Evolutionary conservation across 768 basidiomycete genomes (phyloP).

Genomic region (Tricholoma saponaceum): DNA sequence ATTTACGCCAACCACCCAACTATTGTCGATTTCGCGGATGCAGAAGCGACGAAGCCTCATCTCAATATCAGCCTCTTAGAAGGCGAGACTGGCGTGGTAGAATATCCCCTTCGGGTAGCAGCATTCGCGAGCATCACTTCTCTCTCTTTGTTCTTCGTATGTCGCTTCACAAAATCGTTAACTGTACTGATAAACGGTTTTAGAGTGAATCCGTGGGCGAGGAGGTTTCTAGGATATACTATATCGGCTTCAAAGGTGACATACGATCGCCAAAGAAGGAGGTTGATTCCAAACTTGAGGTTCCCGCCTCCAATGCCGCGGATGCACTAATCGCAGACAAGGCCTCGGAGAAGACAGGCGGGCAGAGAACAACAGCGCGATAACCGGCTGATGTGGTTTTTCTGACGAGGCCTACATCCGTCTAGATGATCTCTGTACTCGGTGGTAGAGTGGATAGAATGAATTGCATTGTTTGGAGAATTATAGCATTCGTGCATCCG

Average conservation of each 20-base stretch:
- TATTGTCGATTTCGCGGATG: slow-evolving; percentile 77
- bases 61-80: slow-evolving; percentile 68
- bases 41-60: slow-evolving; percentile 64
- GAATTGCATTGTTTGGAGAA: too few species aligned
- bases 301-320: slow-evolving; percentile 77
- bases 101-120: slow-evolving; percentile 75
- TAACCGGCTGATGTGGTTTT: slow-evolving; percentile 11
- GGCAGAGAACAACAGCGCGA: slow-evolving; percentile 62
- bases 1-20: slow-evolving; percentile 70
- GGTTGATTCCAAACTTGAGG: slow-evolving; percentile 58
- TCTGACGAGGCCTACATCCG: not conserved
- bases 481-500: too few species aligned
- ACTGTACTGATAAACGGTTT: not conserved
- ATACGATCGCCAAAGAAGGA: slow-evolving; percentile 50
- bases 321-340: slow-evolving; percentile 67
- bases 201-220: slow-evolving; percentile 68
- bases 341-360: slow-evolving; percentile 50
- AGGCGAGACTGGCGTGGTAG: slow-evolving; percentile 62
- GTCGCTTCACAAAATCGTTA: slow-evolving; percentile 24
- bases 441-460: not conserved
- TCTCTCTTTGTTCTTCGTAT: slow-evolving; percentile 75
- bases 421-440: not conserved
- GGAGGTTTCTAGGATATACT: slow-evolving; percentile 66
- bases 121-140: slow-evolving; percentile 74
- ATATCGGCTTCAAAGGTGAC: slow-evolving; percentile 82